Evolutionary conservation across 2,329 filamentous ascomycete species (phyloP), one percentile per base, ranked within the genome.

Genomic region (Paracoccidioides brasiliensis): DNA sequence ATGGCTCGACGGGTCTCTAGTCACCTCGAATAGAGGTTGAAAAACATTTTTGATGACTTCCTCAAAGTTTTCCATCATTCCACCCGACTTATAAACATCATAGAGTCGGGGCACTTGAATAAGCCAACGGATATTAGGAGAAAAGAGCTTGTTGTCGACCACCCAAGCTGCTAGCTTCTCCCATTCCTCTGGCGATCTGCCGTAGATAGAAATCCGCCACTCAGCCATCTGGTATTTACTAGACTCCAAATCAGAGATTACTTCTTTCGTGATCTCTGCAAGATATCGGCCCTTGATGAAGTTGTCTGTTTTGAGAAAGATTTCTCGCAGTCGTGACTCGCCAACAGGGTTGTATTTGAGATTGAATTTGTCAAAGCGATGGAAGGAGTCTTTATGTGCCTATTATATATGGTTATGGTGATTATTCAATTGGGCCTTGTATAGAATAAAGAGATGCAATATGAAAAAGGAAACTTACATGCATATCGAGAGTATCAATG

Each of bases 171-270:
- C 93, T 53, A 98, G 81, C 67, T 95, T 98, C 67, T 97, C 91
- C 93, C 93, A 98, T 70, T 98, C 93, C 59, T 95, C 85, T 43
- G 95, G 79, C 2, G 86, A 86, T 67, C 89, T 87, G 59, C 93
- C 93, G 65, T 98, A 98, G 60, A 98, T 89, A 30, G 90, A 96
- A 62, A 98, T 95, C 45, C 93, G 89, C 90, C 94, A 98, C 74
- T 98, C 93, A 1, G 93, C 93, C 87, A 98, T 96, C 69, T 98
- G 93, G 67, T 98, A 98, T 70, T 98, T 98, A 80, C 90, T 96
- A 51, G 91, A 95, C 70, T 98, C 93, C 37, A 98, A 76, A 78
- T 98, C 93, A 3, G 90, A 84, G 55, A 98, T 96, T 59, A 98
- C 93, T 71, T 98, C 93, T 66, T 95, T 95, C 2, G 91, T 97